These are phyloP conservation scores for Cornus florida DNA, from an alignment of 148 eudicot species.

Conservation along the genomic window DNA sequence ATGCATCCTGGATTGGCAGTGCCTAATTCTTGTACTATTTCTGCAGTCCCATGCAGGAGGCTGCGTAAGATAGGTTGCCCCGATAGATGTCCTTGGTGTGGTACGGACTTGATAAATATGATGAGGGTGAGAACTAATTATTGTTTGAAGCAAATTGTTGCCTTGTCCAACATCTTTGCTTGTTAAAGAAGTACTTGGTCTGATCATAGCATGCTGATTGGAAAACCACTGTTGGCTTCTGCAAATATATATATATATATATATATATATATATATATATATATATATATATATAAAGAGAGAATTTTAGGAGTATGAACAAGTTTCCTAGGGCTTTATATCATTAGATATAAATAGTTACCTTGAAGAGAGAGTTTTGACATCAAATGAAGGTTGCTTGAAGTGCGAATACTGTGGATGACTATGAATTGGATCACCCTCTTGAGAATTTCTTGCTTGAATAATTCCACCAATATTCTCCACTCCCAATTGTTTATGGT, in stretches of 20 bases:
- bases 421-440: neutral
- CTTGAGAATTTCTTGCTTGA: conserved; percentile 13
- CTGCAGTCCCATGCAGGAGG: conserved; percentile 11
- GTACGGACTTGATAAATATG: neutral
- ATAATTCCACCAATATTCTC: conserved; percentile 38
- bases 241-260: conserved; percentile 16
- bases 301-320: neutral
- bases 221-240: conserved; percentile 7
- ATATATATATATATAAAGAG: conserved; percentile 19
- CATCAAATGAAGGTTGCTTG: conserved; percentile 1
- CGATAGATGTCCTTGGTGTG: neutral
- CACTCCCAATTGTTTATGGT: conserved; percentile 28
- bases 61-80: neutral
- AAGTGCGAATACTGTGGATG: neutral
- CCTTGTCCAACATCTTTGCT: conserved; percentile 7
- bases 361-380: conserved; percentile 25
- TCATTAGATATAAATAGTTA: neutral
- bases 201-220: conserved; percentile 5
- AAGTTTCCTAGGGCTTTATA: neutral
- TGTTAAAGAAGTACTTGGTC: neutral
- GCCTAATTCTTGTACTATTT: conserved; percentile 4
- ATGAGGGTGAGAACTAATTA: conserved; percentile 6
- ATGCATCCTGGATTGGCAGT: neutral
- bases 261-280: conserved; percentile 21
- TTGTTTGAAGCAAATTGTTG: conserved; percentile 6